A percentile compares a stretch with the other conserved stretches of the same genome.
Evolutionary conservation across 108 stramenopile genomes (phyloP).

Genomic region (Epipyxis sp.): DNA sequence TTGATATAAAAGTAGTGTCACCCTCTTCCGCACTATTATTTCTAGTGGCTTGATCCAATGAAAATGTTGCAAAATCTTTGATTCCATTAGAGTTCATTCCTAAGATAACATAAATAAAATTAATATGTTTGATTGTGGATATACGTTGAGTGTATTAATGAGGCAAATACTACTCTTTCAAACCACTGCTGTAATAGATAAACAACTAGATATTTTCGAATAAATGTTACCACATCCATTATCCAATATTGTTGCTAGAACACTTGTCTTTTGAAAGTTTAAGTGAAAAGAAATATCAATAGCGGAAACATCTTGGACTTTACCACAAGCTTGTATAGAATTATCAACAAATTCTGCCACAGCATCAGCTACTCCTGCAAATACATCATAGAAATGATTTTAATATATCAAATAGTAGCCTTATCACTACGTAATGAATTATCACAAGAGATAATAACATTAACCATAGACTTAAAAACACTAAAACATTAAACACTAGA

Average conservation of each 20-base stretch:
- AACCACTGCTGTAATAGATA: no score
- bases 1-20: slow-evolving; percentile 39
- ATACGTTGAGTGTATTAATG: no score
- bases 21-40: background rate
- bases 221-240: slow-evolving; percentile 44
- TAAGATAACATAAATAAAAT: no score
- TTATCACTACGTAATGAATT: no score
- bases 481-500: background rate
- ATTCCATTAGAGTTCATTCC: slow-evolving; percentile 40
- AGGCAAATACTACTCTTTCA: no score
- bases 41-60: slow-evolving; percentile 19
- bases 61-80: slow-evolving; percentile 45
- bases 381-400: no score
- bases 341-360: slow-evolving; percentile 53
- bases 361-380: slow-evolving; percentile 33
- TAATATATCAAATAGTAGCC: no score
- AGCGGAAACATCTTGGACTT: background rate
- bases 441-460: no score
- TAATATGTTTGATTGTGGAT: no score
- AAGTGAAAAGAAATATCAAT: background rate
- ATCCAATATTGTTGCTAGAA: slow-evolving; percentile 34
- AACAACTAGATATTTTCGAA: no score
- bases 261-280: background rate
- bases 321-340: slow-evolving; percentile 37
- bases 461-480: no score